These are phyloP conservation scores for Suillus subluteus DNA, from an alignment of 768 basidiomycete species.

Conservation along the genomic window DNA sequence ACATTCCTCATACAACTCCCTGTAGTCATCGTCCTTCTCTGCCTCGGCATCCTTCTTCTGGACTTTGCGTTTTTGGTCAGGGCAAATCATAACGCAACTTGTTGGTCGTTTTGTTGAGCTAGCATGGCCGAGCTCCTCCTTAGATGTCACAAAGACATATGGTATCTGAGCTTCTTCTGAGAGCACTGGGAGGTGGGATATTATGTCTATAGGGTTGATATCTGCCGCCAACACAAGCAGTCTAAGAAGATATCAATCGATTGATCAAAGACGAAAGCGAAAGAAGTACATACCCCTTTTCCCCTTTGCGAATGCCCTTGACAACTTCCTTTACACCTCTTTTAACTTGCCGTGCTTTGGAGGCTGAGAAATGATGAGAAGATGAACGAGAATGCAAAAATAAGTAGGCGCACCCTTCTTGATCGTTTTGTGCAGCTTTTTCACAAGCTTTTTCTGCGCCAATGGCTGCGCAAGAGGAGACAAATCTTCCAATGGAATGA, in stretches of 20 bases:
- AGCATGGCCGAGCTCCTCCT: constrained; percentile 94
- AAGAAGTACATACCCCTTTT: constrained; percentile 76
- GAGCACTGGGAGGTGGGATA: constrained; percentile 93
- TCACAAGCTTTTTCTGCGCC: constrained; percentile 90
- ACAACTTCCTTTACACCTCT: constrained; percentile 98
- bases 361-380: constrained; percentile 53
- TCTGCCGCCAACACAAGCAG: constrained; percentile 93
- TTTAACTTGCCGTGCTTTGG: constrained; percentile 93
- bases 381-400: constrained; percentile 3
- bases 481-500: constrained; percentile 77
- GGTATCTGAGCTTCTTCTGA: constrained; percentile 93
- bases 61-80: constrained; percentile 72
- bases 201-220: constrained; percentile 98
- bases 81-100: constrained; percentile 95
- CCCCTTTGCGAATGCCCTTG: constrained; percentile 95
- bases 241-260: constrained; percentile 41
- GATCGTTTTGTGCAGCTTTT: constrained; percentile 93
- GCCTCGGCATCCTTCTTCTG: constrained; percentile 65
- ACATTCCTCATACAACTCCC: constrained; percentile 85
- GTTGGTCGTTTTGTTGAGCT: constrained; percentile 98
- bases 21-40: constrained; percentile 82
- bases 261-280: constrained; percentile 3
- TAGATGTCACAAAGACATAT: constrained; percentile 87
- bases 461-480: constrained; percentile 95
- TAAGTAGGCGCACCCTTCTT: constrained; percentile 69